Evolutionary conservation across 805 yeast genomes (phyloP).

Genomic region (Candida argentea): DNA sequence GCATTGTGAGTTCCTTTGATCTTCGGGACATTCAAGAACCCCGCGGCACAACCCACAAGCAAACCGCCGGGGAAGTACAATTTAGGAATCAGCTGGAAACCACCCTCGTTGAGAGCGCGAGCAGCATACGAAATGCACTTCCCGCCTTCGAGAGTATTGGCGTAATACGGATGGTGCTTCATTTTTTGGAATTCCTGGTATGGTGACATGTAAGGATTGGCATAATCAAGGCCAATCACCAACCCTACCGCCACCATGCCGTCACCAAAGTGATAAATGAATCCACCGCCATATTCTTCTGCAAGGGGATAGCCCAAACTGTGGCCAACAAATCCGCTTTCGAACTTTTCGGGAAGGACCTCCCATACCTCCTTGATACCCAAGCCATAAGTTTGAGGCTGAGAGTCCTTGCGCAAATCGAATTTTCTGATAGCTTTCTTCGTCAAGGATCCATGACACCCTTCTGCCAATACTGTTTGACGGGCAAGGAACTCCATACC

Average conservation of each 20-base stretch:
- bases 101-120: slow-evolving; percentile 95
- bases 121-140: slow-evolving; percentile 93
- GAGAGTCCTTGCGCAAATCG: slow-evolving; percentile 51
- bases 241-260: slow-evolving; percentile 85
- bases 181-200: slow-evolving; percentile 91
- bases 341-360: slow-evolving; percentile 72
- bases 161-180: slow-evolving; percentile 86
- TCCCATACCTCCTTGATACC: slow-evolving; percentile 98
- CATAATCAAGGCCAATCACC: slow-evolving; percentile 91
- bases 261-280: slow-evolving; percentile 94
- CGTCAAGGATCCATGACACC: slow-evolving; percentile 93
- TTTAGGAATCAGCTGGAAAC: slow-evolving; percentile 85
- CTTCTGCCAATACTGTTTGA: slow-evolving; percentile 86
- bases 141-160: slow-evolving; percentile 70
- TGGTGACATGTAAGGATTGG: slow-evolving; percentile 92
- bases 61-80: slow-evolving; percentile 94
- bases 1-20: slow-evolving; percentile 98
- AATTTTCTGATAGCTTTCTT: slow-evolving; percentile 66
- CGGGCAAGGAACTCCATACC: slow-evolving; percentile 97
- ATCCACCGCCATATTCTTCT: slow-evolving; percentile 90
- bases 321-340: slow-evolving; percentile 74
- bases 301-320: slow-evolving; percentile 82
- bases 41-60: slow-evolving; percentile 91
- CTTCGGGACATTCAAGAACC: slow-evolving; percentile 94
- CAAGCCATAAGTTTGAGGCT: slow-evolving; percentile 86